phyloP scores from a whole-genome alignment of 2,329 filamentous ascomycete species.

The Hypoxylon rubiginosum region DNA sequence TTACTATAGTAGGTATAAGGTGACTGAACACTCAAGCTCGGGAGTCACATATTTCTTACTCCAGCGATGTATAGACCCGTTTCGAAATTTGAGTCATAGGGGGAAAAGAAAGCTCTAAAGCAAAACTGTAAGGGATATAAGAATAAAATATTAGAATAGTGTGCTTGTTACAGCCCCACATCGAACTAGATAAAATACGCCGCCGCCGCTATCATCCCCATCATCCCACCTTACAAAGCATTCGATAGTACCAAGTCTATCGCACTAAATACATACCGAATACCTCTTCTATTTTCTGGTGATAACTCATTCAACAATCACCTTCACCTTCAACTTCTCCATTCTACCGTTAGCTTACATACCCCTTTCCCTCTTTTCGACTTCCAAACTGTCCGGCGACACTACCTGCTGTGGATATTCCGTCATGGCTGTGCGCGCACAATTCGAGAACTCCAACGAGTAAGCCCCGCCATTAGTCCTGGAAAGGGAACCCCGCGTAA shows the following conservation, averaged over 20 bases:
- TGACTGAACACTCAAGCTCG: background rate
- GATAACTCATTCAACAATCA: conserved; percentile 1
- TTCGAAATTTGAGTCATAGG: conserved; percentile 1
- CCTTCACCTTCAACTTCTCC: background rate
- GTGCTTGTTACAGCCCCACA: background rate
- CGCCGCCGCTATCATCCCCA: background rate
- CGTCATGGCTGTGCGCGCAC: conserved; percentile 77
- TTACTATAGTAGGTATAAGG: background rate
- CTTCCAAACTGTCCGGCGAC: conserved; percentile 38
- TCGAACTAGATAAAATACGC: background rate
- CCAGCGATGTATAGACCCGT: background rate
- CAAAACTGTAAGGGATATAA: background rate
- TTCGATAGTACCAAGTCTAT: too few relatives aligned
- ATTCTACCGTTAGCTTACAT: background rate
- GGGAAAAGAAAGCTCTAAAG: background rate
- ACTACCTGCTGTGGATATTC: conserved; percentile 28
- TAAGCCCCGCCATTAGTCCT: conserved; percentile 56
- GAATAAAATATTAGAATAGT: too few relatives aligned
- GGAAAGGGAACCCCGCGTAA: conserved; percentile 36
- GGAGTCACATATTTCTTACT: background rate
- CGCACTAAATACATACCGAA: background rate
- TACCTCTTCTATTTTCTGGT: background rate
- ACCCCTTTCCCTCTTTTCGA: conserved; percentile 23
- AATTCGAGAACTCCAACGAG: conserved; percentile 95
- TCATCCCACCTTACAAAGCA: background rate